Conservation (phyloP, 306 rosid species). For the Pachyrhizus erosus region DNA sequence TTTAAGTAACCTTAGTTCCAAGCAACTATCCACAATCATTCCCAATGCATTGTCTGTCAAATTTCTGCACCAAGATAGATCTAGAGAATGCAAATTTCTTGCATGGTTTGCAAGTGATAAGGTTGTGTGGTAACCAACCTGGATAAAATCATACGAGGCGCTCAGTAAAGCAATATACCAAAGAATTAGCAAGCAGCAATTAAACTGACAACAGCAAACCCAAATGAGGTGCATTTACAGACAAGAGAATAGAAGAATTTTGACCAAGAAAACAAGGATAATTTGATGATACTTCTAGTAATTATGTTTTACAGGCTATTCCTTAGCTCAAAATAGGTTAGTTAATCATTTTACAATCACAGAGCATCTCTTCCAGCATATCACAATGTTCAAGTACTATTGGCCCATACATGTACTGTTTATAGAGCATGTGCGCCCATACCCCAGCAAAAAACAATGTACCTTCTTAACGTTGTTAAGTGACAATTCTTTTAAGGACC, state of each 20-base stretch:
- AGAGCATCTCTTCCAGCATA: constrained; percentile 29
- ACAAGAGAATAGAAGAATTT: not conserved
- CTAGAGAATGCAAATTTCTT: constrained; percentile 66
- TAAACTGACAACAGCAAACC: constrained; percentile 6
- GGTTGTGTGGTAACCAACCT: constrained; percentile 83
- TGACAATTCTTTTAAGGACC: constrained; percentile 67
- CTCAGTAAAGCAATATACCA: constrained; percentile 35
- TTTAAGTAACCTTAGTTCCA: constrained; percentile 65
- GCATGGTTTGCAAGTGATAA: constrained; percentile 68
- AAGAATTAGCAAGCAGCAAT: not conserved
- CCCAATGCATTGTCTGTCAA: constrained; percentile 82
- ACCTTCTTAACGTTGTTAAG: constrained; percentile 81
- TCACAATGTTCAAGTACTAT: constrained; percentile 21
- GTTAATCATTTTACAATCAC: constrained; percentile 14
- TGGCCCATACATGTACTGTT: not conserved
- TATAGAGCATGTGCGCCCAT: not conserved
- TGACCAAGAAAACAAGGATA: not conserved
- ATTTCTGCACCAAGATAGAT: constrained; percentile 89
- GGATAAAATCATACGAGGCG: constrained; percentile 38
- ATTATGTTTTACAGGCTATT: not conserved
- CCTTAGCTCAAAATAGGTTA: constrained; percentile 1
- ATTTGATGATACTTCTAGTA: not conserved
- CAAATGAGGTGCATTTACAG: constrained; percentile 11
- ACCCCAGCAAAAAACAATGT: constrained; percentile 16
- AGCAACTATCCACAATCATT: constrained; percentile 83